These are phyloP conservation scores for Diaporthe sp. DNA, from an alignment of 2,329 filamentous ascomycete genomes.

Conservation along the genomic window DNA sequence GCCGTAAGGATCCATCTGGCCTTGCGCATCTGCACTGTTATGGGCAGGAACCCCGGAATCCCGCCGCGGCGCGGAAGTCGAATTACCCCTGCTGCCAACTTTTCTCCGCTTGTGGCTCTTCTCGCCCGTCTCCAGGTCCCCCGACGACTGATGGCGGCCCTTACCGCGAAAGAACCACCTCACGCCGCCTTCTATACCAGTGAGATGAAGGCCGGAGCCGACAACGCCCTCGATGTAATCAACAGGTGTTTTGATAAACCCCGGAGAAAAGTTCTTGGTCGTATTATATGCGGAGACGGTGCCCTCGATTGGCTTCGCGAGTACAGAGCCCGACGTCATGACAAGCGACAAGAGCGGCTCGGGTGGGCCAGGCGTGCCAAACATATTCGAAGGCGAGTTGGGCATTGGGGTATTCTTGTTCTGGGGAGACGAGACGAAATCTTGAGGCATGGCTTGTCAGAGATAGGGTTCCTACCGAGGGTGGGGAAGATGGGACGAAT, in stretches of 20 bases:
- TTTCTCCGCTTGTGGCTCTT: slow-evolving; percentile 72
- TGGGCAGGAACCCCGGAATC: slow-evolving; percentile 47
- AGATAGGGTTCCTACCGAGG: neutral
- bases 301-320: slow-evolving; percentile 87
- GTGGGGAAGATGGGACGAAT: slow-evolving; percentile 1
- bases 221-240: slow-evolving; percentile 93
- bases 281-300: slow-evolving; percentile 88
- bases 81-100: slow-evolving; percentile 61
- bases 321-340: slow-evolving; percentile 87
- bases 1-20: slow-evolving; percentile 45
- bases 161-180: slow-evolving; percentile 81
- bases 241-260: slow-evolving; percentile 84
- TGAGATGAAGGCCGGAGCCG: slow-evolving; percentile 84
- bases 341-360: slow-evolving; percentile 90
- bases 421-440: slow-evolving; percentile 77
- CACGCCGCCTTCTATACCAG: slow-evolving; percentile 89
- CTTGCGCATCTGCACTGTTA: slow-evolving; percentile 40
- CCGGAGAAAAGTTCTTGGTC: slow-evolving; percentile 91
- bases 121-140: slow-evolving; percentile 62
- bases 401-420: slow-evolving; percentile 59
- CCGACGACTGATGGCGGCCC: slow-evolving; percentile 64
- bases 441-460: slow-evolving; percentile 53
- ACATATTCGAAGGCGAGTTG: slow-evolving; percentile 54
- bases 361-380: slow-evolving; percentile 56
- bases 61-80: slow-evolving; percentile 47